These are phyloP conservation scores for Paraurostyla sp. DNA, from an alignment of 73 alveolate species.

Conservation along the genomic window DNA sequence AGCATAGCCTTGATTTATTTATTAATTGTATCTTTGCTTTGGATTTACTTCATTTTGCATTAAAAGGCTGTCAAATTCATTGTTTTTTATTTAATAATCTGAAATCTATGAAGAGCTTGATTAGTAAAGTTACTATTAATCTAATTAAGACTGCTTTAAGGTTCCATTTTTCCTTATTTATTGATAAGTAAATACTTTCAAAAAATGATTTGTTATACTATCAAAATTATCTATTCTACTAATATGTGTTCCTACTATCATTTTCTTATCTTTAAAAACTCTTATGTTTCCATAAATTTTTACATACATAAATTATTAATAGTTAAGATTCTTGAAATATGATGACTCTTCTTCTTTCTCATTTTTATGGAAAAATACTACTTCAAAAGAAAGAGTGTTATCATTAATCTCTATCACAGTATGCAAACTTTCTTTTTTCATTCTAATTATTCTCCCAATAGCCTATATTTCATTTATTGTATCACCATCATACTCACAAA, in stretches of 20 bases:
- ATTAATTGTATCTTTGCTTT: no score
- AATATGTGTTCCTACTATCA: conserved; percentile 70
- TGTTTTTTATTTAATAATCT: neutral
- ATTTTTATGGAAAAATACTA: conserved; percentile 63
- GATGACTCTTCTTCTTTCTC: conserved; percentile 68
- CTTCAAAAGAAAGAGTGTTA: conserved; percentile 50
- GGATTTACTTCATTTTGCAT: no score
- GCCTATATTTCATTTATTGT: conserved; percentile 43
- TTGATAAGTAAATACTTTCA: conserved; percentile 32
- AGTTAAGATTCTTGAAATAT: conserved; percentile 45
- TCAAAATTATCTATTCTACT: conserved; percentile 55
- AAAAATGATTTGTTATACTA: conserved; percentile 68
- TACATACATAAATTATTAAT: conserved; percentile 62
- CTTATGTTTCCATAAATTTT: conserved; percentile 74
- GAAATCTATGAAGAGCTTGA: neutral
- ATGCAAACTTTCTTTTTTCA: conserved; percentile 32
- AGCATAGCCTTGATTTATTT: no score
- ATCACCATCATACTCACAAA: conserved; percentile 69
- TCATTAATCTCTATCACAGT: conserved; percentile 67
- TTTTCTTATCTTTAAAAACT: conserved; percentile 72
- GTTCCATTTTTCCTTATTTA: conserved; percentile 41
- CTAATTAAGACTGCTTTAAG: neutral
- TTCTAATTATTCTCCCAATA: conserved; percentile 58
- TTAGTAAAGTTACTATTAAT: neutral
- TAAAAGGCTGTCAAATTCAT: no score